Percentiles rank a stretch among this genome's conserved stretches.
Conservation (phyloP, 768 basidiomycete species). For the Lactarius trivialis region DNA sequence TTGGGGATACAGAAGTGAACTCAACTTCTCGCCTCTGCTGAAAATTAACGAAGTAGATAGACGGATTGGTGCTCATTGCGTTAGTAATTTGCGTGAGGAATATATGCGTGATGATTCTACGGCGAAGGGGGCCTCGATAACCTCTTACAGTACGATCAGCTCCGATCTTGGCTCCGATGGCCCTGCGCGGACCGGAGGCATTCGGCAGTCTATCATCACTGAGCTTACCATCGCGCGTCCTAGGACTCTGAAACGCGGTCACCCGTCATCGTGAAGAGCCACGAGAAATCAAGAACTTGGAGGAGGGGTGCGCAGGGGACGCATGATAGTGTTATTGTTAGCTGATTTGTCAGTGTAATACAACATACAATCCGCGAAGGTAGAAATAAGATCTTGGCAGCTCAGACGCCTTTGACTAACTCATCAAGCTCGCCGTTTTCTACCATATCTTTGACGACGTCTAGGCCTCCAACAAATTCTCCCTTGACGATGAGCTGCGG, state of each 20-base stretch:
- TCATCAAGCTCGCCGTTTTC: constrained; percentile 72
- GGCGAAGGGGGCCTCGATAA: too few relatives aligned
- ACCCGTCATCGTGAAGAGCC: not conserved
- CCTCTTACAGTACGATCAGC: too few relatives aligned
- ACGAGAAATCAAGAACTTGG: not conserved
- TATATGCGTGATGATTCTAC: too few relatives aligned
- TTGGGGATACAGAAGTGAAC: too few relatives aligned
- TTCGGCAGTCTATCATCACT: too few relatives aligned
- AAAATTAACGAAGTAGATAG: too few relatives aligned
- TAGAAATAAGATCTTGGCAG: not conserved
- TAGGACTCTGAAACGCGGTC: not conserved
- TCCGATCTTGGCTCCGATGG: too few relatives aligned
- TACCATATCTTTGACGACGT: constrained; percentile 86
- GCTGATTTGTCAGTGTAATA: not conserved
- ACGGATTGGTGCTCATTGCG: too few relatives aligned
- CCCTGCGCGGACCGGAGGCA: too few relatives aligned
- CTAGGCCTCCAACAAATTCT: constrained; percentile 91
- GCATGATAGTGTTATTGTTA: not conserved
- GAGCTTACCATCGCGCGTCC: too few relatives aligned
- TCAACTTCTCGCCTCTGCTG: too few relatives aligned
- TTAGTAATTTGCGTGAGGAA: too few relatives aligned
- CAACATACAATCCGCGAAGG: not conserved
- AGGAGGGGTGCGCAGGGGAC: not conserved
- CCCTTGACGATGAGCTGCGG: constrained; percentile 74
- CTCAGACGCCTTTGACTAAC: constrained; percentile 17